Evolutionary conservation across 2,329 filamentous ascomycete genomes (phyloP), one percentile per base, ranked within the genome.

Genomic region (Lachnellula subtilissima): DNA sequence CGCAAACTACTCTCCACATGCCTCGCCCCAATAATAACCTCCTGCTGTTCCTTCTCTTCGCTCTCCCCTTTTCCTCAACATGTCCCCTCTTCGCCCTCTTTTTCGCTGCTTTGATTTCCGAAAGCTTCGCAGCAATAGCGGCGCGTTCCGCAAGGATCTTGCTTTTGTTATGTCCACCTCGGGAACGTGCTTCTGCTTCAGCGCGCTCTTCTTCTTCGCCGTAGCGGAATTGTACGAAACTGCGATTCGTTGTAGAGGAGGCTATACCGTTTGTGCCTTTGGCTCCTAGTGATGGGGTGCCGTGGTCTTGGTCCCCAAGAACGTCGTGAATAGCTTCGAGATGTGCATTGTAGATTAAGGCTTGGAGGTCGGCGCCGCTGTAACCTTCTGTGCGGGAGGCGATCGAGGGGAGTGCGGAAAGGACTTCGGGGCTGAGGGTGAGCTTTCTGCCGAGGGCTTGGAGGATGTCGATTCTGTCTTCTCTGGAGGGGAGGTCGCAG

Each of bases 291-390:
- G 17, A 67, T 53, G 22, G 73, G 25, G 66, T 23, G 6, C 17
- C 64, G 28, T 70, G 65, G 36, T 81, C 76, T 32, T 84, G 77
- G 65, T 86, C 83, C 53, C 84, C 87, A 0, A 99, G 81, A 2
- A 95, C 85, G 64, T 97, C 92, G 69, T 99, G 94, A 61, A 99
- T 97, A 28, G 94, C 94, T 74, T 97, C 93, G 5, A 99, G 81
- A 70, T 99, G 94, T 0, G 94, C 92, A 64, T 99, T 99, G 66
- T 96, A 97, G 45, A 97, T 86, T 6, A 99, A 81, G 0, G 93
- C 94, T 71, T 99, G 94, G 3, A 99, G 77, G 74, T 99, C 94
- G 1, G 94, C 94, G 12, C 94, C 94, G 0, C 90, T 94, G 71
- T 95, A 97, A 9, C 94, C 94, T 57, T 94, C 88, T 0, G 93